Base-by-base conservation (phyloP, 2,329 filamentous ascomycete genomes). In the Myriosclerotinia duriaeana region DNA sequence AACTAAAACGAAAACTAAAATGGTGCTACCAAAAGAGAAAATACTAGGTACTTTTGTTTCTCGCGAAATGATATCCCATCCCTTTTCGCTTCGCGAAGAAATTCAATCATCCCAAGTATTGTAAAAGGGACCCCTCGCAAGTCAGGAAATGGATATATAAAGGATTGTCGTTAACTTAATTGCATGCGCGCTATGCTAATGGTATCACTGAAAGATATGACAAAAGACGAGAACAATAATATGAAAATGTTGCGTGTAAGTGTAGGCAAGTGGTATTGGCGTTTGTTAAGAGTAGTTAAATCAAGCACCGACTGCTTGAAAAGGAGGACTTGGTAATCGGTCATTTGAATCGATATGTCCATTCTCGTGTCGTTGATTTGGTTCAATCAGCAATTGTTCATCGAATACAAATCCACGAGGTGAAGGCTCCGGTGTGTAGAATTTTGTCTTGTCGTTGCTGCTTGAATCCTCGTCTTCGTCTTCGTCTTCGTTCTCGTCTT, bases 401-500 rank as follows among this genome's bases (percentile, higher is more conserved):
- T 61, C 44, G 9, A 61, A 61, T 20, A 59, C 63, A n/a, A 26
- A 22, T 38, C 7, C 53, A 15, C n/a, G 42, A 42, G 54, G 38
- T 26, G 53, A 53, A 20, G 40, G 34, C 20, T 48, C 40, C 48
- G 75, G 75, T 9, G 75, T 76, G 63, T 65, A 65, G 44, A 65
- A 65, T 30, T 46, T 65, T 6, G 34, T 52, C 54, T 30, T 54
- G 2, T 42, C 60, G 22, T 69, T 71, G 53, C 66, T 66, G 40
- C 61, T 38, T 65, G 65, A 60, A 26, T 65, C 46, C 34, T 64
- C 66, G 5, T 68, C 65, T 14, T 72, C 69, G 34, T 70, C 72
- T 6, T 72, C 76, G 59, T 77, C 73, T 30, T 77, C 76, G 26
- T 26, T 26, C 34, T 64, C 66, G 5, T 68, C 65, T 17, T 72